phyloP scores from a whole-genome alignment of 352 stramenopile species.

The Phytophthora sansomeana region DNA sequence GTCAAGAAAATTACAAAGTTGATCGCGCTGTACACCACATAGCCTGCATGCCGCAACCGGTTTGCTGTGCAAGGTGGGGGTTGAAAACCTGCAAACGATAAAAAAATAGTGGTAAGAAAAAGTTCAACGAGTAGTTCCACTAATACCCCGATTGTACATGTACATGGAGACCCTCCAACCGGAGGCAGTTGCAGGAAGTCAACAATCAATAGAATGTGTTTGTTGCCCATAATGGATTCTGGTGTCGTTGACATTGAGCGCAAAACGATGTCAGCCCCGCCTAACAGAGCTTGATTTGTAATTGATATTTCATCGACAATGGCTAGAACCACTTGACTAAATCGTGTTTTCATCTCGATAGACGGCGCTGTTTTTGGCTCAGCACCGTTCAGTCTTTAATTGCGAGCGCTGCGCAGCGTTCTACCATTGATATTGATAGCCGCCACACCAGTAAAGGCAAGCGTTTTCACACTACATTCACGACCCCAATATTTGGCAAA shows the following conservation, averaged over 20 bases:
- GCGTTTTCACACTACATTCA: background rate
- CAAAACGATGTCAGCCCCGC: slow-evolving; percentile 12
- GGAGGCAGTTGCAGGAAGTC: slow-evolving; percentile 36
- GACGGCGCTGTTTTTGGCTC: slow-evolving; percentile 11
- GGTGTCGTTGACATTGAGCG: slow-evolving; percentile 2
- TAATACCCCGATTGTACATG: no score
- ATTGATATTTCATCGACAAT: no score
- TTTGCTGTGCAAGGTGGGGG: background rate
- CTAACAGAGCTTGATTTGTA: no score
- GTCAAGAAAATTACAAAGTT: slow-evolving; percentile 23
- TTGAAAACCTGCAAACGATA: slow-evolving; percentile 9
- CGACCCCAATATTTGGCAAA: slow-evolving; percentile 27
- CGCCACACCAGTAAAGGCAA: slow-evolving; percentile 10
- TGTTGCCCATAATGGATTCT: slow-evolving; percentile 30
- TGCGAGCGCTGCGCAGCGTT: background rate
- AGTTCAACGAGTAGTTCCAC: no score
- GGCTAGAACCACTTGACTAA: slow-evolving; percentile 11
- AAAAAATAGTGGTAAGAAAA: no score
- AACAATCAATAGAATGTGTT: slow-evolving; percentile 23
- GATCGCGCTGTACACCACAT: background rate
- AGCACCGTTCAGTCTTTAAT: slow-evolving; percentile 8
- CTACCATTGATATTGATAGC: slow-evolving; percentile 10
- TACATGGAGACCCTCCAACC: slow-evolving; percentile 22
- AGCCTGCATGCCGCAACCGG: slow-evolving; percentile 11
- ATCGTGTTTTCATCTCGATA: slow-evolving; percentile 20